Evolutionary conservation across 2,329 filamentous ascomycete species (phyloP), one percentile per base, ranked within the genome.

Genomic region (Grosmannia clavigera): DNA sequence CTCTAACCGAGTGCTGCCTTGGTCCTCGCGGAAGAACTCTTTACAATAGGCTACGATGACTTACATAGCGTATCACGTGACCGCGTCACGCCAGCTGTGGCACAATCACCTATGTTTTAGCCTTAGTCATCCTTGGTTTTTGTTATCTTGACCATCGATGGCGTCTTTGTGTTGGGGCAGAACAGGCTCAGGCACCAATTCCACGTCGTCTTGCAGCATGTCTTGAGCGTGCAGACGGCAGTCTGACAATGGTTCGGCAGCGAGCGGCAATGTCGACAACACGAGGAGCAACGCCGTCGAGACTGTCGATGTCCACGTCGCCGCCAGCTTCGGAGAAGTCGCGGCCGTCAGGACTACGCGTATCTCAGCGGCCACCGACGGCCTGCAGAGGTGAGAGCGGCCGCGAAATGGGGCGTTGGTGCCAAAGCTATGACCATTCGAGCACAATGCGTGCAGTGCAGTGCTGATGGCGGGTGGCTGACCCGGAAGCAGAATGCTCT

Each of bases 341-440:
- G 25, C 51, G 27, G 27, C 10, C 16, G 52, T 7, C 29, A 7
- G 12, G 43, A 11, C 50, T 64, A 12, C 61, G 62, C 5, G 56
- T 64, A 19, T 62, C 62, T 0, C 62, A 64, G 50, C 59, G 62
- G 7, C 62, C 61, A 25, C 62, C 62, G 7, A 64, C 62, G 3
- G 62, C 62, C 10, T 64, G 62, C 35, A 27, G 35, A 56, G 61
- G 54, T 59, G 31, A 31, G 57, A 10, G 25, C 1, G 19, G 11
- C 6, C 3, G 29, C 1, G 55, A 2, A 29, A 14, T 1, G 16
- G 12, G 29, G 10, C 10, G 27, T 5, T 27, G 27, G 33, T 35
- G 33, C 2, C 9, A 10, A 10, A 9, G 33, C 9, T 10, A 10
- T 35, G 9, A 9, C 6, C 2, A 11, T 35, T 35, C 9, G 33